Evolutionary conservation across 768 basidiomycete species (phyloP), one percentile per base, ranked within the genome.

Genomic region (Ramaria sp.): DNA sequence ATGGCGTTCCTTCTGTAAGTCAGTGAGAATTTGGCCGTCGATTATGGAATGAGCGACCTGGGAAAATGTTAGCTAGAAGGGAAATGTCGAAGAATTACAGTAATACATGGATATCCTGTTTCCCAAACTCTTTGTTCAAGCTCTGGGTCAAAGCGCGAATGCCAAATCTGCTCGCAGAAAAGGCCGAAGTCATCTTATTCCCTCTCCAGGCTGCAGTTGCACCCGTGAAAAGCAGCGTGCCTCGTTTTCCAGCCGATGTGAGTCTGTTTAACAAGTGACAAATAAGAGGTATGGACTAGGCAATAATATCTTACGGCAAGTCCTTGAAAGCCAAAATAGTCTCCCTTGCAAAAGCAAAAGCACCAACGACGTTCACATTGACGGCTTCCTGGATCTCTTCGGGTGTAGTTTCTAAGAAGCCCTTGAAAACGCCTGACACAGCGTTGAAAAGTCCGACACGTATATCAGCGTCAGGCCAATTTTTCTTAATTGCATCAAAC

Each of bases 71-170:
- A 19, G n/a, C 20, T 20, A 20, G 7, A 12, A 24, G 30, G 7
- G 12, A 1, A 2, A 30, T 13, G 24, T 30, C 13, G 27, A 49
- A 33, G 27, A 49, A 48, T 47, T 27, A n/a, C n/a, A n/a, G 19
- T 37, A 19, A 49, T 19, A 83, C 86, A 67, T 88, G 86, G 51
- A 88, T 87, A 62, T 86, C 82, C 42, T 86, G 71, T 66, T 81
- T 81, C 24, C 81, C 80, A 63, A 86, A 88, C 63, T 88, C 86
- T 67, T 87, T 87, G 7, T 80, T 78, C 63, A 88, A 67, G 61
- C 84, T 85, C 69, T 88, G 86, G 0, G 79, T 78, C 47, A 88
- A 70, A 0, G 81, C 82, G 43, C 86, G 72, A 37, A 80, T 34
- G 3, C 78, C 86, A 52, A 77, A 79, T 64, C 87, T 88, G 0